Evolutionary conservation across 2,329 filamentous ascomycete genomes (phyloP).

Genomic region (Salinomyces thailandicus): DNA sequence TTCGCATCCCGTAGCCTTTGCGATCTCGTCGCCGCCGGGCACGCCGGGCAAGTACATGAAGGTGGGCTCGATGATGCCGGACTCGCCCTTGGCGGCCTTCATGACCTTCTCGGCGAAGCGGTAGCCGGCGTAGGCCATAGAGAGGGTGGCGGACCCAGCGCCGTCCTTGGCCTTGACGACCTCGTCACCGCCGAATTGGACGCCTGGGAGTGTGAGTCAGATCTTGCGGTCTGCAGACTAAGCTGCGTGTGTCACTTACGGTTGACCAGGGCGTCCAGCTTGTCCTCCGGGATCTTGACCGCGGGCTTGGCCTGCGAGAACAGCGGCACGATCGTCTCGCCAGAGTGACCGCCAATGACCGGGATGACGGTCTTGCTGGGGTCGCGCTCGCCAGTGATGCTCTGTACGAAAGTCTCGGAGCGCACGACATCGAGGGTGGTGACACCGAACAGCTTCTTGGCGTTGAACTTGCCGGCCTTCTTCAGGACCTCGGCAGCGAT

Average conservation of each 20-base stretch:
- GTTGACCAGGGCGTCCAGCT: conserved; percentile 82
- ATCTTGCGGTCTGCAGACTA: too few species aligned
- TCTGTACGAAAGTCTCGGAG: conserved; percentile 89
- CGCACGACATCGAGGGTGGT: conserved; percentile 98
- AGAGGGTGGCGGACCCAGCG: conserved; percentile 78
- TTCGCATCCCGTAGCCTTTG: conserved; percentile 70
- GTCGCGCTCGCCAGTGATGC: conserved; percentile 70
- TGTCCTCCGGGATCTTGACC: conserved; percentile 74
- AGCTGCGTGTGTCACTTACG: conserved; percentile 49
- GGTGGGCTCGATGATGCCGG: conserved; percentile 86
- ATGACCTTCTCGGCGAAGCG: conserved; percentile 92
- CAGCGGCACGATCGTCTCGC: conserved; percentile 93
- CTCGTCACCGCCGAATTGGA: conserved; percentile 97
- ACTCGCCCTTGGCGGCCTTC: conserved; percentile 78
- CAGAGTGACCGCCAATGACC: conserved; percentile 93
- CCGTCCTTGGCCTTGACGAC: conserved; percentile 93
- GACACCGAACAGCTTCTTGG: conserved; percentile 94
- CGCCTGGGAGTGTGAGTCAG: conserved; percentile 43
- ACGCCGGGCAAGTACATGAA: conserved; percentile 93
- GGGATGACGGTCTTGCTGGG: conserved; percentile 76
- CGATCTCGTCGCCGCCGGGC: conserved; percentile 73
- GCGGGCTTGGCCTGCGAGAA: conserved; percentile 82
- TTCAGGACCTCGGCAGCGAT: conserved; percentile 97
- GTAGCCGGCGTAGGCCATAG: conserved; percentile 93
- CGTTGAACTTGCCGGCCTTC: conserved; percentile 82